Evolutionary conservation across 805 yeast genomes (phyloP), one percentile per base, ranked within the genome.

Genomic region (Teunomyces funiuensis): DNA sequence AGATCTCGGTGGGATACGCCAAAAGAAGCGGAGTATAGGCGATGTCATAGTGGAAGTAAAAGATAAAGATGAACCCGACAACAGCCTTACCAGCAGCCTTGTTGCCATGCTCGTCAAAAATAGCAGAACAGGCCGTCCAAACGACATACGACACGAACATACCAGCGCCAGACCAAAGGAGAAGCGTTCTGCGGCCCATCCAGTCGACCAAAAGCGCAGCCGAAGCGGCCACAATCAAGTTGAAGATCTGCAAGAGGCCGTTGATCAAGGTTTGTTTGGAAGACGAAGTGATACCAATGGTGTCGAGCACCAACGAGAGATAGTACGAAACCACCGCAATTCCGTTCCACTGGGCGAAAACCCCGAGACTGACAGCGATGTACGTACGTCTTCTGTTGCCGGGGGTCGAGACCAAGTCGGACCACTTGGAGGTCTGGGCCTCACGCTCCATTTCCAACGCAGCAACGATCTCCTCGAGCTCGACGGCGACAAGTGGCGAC

Each of bases 291-390:
- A 77, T 73, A 42, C 83, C 82, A 53, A 78, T 75, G 18, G 78
- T 69, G 43, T 60, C 53, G 45, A 78, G 65, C 10, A 79, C 83
- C 47, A 68, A 64, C 42, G 66, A 61, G 44, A 76, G 59, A 55
- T 76, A 76, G 63, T 74, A 76, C 4, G 77, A 69, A 19, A 74
- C 75, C 43, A 76, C 58, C 41, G 77, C 77, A 50, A 73, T 74
- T 49, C 81, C 81, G 11, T 77, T 69, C 29, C 71, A 50, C 52
- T 73, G 78, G 71, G 62, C 63, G 43, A 70, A 51, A 22, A 56
- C 47, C 28, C 69, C 68, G 18, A 68, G 51, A 48, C 59, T 53
- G 25, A 52, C 18, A 23, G 60, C 49, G 45, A 72, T 63, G 57
- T 46, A 40, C 40, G 69, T 52, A 57, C 80, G 64, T 52, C 7